A percentile compares a stretch with the other conserved stretches of the same genome.
Evolutionary conservation across 345 rosid species (phyloP).

Genomic region (Eucalyptus erythrocorys): DNA sequence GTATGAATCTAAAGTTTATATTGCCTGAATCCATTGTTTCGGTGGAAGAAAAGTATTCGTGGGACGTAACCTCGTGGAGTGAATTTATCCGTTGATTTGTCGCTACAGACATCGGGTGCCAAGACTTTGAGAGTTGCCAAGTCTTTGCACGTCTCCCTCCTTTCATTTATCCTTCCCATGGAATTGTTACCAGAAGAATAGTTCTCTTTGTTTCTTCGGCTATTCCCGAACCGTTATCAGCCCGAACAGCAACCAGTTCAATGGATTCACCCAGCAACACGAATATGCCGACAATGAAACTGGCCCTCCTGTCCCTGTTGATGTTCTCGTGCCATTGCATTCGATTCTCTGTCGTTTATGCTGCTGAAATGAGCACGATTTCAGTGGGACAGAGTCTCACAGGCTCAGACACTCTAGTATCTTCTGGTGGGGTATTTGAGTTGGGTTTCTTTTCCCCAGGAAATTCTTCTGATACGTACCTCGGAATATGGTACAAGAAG

Average conservation of each 20-base stretch:
- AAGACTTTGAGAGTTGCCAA: neutral
- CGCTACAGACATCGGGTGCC: neutral
- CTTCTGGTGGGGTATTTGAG: constrained; percentile 13
- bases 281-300: neutral
- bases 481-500: constrained; percentile 35
- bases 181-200: rapidly evolving
- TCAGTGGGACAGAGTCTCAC: neutral
- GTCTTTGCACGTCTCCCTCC: neutral
- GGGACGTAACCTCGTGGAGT: neutral
- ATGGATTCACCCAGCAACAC: neutral
- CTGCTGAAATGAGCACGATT: neutral
- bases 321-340: neutral
- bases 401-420: constrained; percentile 5
- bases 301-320: neutral
- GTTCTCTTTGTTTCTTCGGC: neutral
- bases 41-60: neutral
- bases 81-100: neutral
- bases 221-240: neutral
- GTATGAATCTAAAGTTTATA: rapidly evolving
- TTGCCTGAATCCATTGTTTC: neutral
- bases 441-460: constrained; percentile 21
- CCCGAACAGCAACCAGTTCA: neutral
- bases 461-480: constrained; percentile 3
- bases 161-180: neutral
- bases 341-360: neutral